Evolutionary conservation across 768 basidiomycete species (phyloP).

Genomic region (Xerocomellus amylosporus): DNA sequence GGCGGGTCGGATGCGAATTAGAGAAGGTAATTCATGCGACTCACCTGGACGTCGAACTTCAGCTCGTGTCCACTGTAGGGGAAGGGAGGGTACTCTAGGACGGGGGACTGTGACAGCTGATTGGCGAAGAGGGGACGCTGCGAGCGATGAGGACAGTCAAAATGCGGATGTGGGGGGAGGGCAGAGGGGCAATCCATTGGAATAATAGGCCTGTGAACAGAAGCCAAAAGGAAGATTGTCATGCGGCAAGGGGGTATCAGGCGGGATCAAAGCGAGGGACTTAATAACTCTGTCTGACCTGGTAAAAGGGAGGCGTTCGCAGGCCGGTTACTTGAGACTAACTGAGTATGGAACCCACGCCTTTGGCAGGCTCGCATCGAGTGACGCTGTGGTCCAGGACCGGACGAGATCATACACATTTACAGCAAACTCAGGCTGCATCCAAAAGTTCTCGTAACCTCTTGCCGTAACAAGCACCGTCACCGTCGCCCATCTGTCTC

Average conservation of each 20-base stretch:
- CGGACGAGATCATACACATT: slow-evolving; percentile 26
- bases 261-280: slow-evolving; percentile 9
- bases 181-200: slow-evolving; percentile 14
- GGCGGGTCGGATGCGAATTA: not conserved
- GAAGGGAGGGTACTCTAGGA: not conserved
- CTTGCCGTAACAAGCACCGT: slow-evolving; percentile 29
- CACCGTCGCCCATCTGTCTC: slow-evolving; percentile 23
- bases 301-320: slow-evolving; percentile 17
- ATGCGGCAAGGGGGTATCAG: slow-evolving; percentile 17
- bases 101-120: slow-evolving; percentile 1
- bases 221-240: slow-evolving; percentile 11
- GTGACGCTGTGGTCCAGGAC: slow-evolving; percentile 24
- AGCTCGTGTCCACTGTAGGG: slow-evolving; percentile 9
- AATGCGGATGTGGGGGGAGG: not conserved
- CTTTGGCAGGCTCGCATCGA: slow-evolving; percentile 30
- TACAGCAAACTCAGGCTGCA: slow-evolving; percentile 30
- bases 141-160: not conserved
- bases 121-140: not conserved
- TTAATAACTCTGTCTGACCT: slow-evolving; percentile 34
- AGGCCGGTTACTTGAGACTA: slow-evolving; percentile 21
- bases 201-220: not conserved
- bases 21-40: not conserved
- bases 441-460: slow-evolving; percentile 27
- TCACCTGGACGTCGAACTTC: slow-evolving; percentile 25
- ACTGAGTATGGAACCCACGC: slow-evolving; percentile 32